Conservation (phyloP, 768 basidiomycete genomes). For the Tricholoma sp. region DNA sequence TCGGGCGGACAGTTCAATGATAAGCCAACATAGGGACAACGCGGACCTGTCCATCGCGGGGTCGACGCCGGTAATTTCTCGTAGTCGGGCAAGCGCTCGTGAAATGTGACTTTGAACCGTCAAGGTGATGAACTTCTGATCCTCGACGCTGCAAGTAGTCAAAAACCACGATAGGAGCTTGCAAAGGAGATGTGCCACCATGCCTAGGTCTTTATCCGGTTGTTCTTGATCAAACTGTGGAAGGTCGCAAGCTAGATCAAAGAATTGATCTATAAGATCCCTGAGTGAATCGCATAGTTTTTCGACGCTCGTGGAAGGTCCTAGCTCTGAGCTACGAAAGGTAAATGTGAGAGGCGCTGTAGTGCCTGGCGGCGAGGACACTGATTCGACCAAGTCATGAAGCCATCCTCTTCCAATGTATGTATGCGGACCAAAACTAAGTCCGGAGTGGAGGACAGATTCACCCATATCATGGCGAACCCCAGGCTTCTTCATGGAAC, state of each 20-base stretch:
- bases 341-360: conserved; percentile 25
- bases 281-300: conserved; percentile 42
- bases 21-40: conserved; percentile 56
- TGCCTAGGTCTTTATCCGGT: conserved; percentile 32
- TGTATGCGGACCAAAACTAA: conserved; percentile 44
- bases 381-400: conserved; percentile 44
- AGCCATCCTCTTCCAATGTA: conserved; percentile 62
- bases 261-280: conserved; percentile 40
- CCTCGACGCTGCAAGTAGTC: conserved; percentile 27
- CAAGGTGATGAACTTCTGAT: conserved; percentile 21
- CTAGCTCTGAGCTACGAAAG: conserved; percentile 38
- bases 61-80: conserved; percentile 26
- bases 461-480: conserved; percentile 32
- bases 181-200: conserved; percentile 33
- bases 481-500: not conserved
- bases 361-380: conserved; percentile 21
- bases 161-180: conserved; percentile 45
- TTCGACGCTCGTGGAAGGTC: conserved; percentile 34
- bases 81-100: conserved; percentile 33
- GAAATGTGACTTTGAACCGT: conserved; percentile 32
- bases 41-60: conserved; percentile 31
- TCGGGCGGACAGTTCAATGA: conserved; percentile 51
- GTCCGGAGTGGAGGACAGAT: conserved; percentile 39
- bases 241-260: conserved; percentile 32
- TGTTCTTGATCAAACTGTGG: conserved; percentile 28